Evolutionary conservation across 2,329 filamentous ascomycete species (phyloP).

Genomic region (Aspergillus jensenii): DNA sequence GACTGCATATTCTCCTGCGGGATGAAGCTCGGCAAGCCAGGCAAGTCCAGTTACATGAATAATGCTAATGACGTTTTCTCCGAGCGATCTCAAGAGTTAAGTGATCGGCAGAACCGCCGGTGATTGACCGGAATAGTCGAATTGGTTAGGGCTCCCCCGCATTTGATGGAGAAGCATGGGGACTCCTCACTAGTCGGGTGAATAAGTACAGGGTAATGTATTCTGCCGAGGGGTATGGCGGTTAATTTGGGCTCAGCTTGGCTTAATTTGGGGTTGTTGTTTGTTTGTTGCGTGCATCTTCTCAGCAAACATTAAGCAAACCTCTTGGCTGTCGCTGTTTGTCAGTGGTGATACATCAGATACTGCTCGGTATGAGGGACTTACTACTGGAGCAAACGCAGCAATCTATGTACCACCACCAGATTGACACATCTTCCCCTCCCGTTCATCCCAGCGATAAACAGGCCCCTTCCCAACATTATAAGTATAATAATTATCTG

Average conservation of each 20-base stretch:
- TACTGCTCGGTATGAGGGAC: no score
- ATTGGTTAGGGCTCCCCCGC: conserved; percentile 1
- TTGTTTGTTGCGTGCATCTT: no score
- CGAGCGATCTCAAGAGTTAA: background rate
- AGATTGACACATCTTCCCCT: conserved; percentile 20
- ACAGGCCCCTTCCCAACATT: conserved; percentile 71
- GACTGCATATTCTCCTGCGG: background rate
- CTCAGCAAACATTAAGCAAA: no score
- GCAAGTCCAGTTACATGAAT: no score
- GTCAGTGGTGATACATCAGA: no score
- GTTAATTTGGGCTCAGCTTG: background rate
- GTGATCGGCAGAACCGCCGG: conserved; percentile 9
- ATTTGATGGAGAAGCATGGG: background rate
- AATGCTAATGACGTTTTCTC: background rate
- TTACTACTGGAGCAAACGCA: no score
- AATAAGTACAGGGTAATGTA: background rate
- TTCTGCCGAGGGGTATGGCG: background rate
- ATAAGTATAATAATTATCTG: conserved; percentile 81
- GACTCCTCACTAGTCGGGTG: background rate
- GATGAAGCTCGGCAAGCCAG: background rate
- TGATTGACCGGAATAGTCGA: conserved; percentile 4
- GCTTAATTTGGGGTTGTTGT: background rate
- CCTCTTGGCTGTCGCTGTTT: no score
- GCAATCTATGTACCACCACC: no score
- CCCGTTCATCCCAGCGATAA: conserved; percentile 64